Conservation (phyloP, 2,329 filamentous ascomycete species). For the Neodidymelliopsis sp. region DNA sequence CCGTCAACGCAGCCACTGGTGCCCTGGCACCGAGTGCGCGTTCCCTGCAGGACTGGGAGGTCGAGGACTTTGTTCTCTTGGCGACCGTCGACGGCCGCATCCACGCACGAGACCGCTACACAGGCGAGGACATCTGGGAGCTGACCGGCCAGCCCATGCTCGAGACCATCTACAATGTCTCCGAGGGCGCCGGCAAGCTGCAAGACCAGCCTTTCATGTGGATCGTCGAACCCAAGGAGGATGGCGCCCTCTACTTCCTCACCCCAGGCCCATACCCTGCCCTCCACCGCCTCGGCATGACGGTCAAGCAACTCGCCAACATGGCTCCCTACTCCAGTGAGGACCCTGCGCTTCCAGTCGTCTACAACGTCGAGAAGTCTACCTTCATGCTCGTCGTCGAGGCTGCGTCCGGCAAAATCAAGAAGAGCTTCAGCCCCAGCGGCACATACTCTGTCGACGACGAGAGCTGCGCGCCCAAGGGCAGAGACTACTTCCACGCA, state of each 20-base stretch:
- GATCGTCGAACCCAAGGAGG: conserved; percentile 90
- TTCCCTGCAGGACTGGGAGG: conserved; percentile 98
- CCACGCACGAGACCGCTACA: conserved; percentile 87
- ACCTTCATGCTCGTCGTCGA: conserved; percentile 90
- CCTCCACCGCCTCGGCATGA: conserved; percentile 72
- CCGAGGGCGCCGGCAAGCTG: conserved; percentile 33
- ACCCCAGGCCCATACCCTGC: conserved; percentile 69
- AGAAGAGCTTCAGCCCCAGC: conserved; percentile 82
- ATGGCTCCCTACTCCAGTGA: conserved; percentile 77
- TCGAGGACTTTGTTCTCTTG: conserved; percentile 99
- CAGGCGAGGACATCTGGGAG: conserved; percentile 84
- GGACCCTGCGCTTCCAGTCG: conserved; percentile 70
- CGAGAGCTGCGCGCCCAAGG: conserved; percentile 75
- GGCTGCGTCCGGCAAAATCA: conserved; percentile 79
- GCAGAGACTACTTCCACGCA: conserved; percentile 61
- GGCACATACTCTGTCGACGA: conserved; percentile 73
- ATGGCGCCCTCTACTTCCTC: conserved; percentile 88
- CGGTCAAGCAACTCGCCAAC: conserved; percentile 88
- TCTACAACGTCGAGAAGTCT: conserved; percentile 91
- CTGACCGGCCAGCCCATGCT: conserved; percentile 88
- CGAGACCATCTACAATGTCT: conserved; percentile 80
- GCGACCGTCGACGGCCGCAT: conserved; percentile 99
- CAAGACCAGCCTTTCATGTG: conserved; percentile 87
- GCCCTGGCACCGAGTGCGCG: conserved; percentile 76
- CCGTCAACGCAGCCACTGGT: conserved; percentile 57